Evolutionary conservation across 805 yeast species (phyloP), one percentile per base, ranked within the genome.

Genomic region (Yarrowia porcina): DNA sequence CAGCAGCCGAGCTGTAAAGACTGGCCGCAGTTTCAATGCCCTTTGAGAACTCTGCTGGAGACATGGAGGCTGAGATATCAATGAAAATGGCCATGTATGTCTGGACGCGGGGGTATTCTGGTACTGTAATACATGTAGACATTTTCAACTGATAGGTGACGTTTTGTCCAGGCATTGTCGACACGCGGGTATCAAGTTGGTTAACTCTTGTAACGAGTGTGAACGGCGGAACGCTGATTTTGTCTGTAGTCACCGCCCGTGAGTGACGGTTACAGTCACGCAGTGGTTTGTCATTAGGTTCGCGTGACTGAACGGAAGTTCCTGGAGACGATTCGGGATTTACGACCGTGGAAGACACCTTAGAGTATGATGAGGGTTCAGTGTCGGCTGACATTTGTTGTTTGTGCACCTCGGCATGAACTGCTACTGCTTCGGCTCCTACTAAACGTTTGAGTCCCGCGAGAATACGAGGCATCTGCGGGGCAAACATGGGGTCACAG

Each of bases 371-470:
- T 18, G 59, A 52, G 23, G 42, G 44, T 2, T 36, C 59, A 4
- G 44, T 25, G 12, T 52, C 59, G 0, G 42, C 59, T 3, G 44
- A 52, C 15, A 39, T 21, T 20, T 49, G 56, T 11, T 49, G 56
- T 15, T 49, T 49, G 56, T 49, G 56, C 15, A 49, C 56, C 21
- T 32, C 42, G 6, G 59, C 59, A n/a, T 52, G 44, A 2, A 52
- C 59, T 1, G 44, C 42, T 4, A 52, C 59, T 1, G 42, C n/a
- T 23, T 52, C 44, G 3, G 59, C 44, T 1, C 44, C 59, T 6
- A 52, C 44, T 4, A 49, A 39, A 11, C 56, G 56, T 18, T 49
- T 49, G 30, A 49, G 39, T 7, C 56, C 56, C 17, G 56, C 56
- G 4, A 49, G 20, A 12, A 49, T 49, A 5, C 56, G 39, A 9